A percentile compares a stretch with the other conserved stretches of the same genome.
Evolutionary conservation across 495 filamentous ascomycete genomes (phyloP).

Genomic region (Lichenothelia convexa): DNA sequence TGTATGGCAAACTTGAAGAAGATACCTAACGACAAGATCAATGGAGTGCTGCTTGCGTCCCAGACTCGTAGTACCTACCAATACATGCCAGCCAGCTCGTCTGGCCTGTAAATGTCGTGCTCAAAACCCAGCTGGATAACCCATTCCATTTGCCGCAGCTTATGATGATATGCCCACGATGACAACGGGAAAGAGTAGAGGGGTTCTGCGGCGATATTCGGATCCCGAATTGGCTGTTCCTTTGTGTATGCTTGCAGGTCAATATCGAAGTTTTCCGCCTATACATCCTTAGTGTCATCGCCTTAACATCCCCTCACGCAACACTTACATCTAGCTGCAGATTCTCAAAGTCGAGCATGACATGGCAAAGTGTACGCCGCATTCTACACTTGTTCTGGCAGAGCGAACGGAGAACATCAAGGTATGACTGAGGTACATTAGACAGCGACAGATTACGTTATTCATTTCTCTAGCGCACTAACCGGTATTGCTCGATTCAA

Average conservation of each 20-base stretch:
- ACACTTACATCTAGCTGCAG: conserved; percentile 50
- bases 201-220: conserved; percentile 17
- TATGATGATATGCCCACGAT: conserved; percentile 79
- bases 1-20: background rate
- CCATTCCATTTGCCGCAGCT: conserved; percentile 69
- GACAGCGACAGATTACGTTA: conserved; percentile 2
- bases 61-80: conserved; percentile 29
- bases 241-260: conserved; percentile 44
- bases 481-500: conserved; percentile 48
- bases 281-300: no score
- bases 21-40: background rate
- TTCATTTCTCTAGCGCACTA: conserved; percentile 6
- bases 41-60: background rate
- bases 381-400: conserved; percentile 84
- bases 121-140: conserved; percentile 93
- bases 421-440: conserved; percentile 37
- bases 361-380: conserved; percentile 66
- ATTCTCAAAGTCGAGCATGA: conserved; percentile 64
- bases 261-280: conserved; percentile 59
- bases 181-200: conserved; percentile 56
- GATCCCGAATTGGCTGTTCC: conserved; percentile 34
- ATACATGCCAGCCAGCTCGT: conserved; percentile 82
- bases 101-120: conserved; percentile 67
- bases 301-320: no score
- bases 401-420: conserved; percentile 63